Percentiles rank a stretch among this genome's conserved stretches.
phyloP scores from a whole-genome alignment of 176 grass and related monocot species.

The Puya raimondii region DNA sequence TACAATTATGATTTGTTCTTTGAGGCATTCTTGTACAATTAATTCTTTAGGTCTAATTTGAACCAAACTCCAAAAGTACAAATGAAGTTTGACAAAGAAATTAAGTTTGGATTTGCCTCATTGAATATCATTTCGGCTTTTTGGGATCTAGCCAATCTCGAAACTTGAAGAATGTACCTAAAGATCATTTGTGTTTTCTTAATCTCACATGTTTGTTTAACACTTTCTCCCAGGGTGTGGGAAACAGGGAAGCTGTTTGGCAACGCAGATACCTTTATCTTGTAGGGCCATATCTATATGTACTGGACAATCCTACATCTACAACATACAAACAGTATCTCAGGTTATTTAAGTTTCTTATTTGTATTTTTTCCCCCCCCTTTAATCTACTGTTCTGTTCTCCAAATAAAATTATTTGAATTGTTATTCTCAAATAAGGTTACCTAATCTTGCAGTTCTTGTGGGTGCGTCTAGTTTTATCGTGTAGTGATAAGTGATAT shows the following conservation, averaged over 20 bases:
- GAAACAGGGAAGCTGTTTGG: slow-evolving; percentile 86
- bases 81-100: neutral
- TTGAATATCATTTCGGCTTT: neutral
- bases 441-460: neutral
- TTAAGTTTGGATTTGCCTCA: neutral
- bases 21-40: no score
- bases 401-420: neutral
- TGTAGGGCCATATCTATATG: slow-evolving; percentile 80
- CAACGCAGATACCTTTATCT: slow-evolving; percentile 72
- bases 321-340: slow-evolving; percentile 82
- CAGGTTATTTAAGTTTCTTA: slow-evolving; percentile 47
- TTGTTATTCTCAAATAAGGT: neutral
- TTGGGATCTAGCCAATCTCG: neutral
- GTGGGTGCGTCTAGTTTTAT: neutral
- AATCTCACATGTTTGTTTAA: slow-evolving; percentile 4
- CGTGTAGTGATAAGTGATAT: neutral
- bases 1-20: no score
- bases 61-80: neutral
- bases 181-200: neutral
- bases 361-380: slow-evolving; percentile 5
- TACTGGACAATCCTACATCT: slow-evolving; percentile 73
- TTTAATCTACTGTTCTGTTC: neutral
- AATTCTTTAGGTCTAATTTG: neutral
- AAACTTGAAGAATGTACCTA: neutral
- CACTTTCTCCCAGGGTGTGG: slow-evolving; percentile 63